Percentiles rank a stretch among this genome's conserved stretches.
These are phyloP conservation scores for Meira miltonrushii DNA, from an alignment of 1,284 basidiomycete species.

Conservation along the genomic window DNA sequence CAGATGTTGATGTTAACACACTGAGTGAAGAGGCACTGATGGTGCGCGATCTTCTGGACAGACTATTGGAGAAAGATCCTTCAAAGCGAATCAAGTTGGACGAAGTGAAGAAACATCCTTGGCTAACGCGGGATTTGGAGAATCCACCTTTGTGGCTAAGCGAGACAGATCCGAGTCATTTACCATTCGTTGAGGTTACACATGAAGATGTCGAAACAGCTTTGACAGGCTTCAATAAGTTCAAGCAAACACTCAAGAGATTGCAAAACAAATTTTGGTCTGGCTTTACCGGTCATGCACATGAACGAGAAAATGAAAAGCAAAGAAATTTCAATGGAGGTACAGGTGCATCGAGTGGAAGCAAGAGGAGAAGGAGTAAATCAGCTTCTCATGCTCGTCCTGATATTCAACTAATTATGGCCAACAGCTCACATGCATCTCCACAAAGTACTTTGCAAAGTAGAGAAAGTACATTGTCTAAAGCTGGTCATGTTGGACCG, in stretches of 20 bases:
- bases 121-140: constrained; percentile 71
- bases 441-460: too few species aligned
- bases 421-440: neutral
- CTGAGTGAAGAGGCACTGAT: constrained; percentile 35
- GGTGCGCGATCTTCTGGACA: constrained; percentile 67
- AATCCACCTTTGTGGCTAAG: constrained; percentile 72
- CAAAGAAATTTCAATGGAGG: neutral
- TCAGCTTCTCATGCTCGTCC: constrained; percentile 11
- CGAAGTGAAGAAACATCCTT: constrained; percentile 74
- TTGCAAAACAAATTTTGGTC: constrained; percentile 38
- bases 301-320: neutral
- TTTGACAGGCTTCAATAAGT: constrained; percentile 42
- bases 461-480: too few species aligned
- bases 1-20: constrained; percentile 6
- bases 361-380: constrained; percentile 4
- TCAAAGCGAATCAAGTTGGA: constrained; percentile 72
- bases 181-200: constrained; percentile 65
- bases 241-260: constrained; percentile 41
- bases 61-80: constrained; percentile 78
- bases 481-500: too few species aligned
- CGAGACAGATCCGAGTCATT: constrained; percentile 65
- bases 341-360: too few species aligned
- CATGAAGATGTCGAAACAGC: constrained; percentile 75
- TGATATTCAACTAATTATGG: neutral
- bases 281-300: constrained; percentile 18